phyloP scores from a whole-genome alignment of 768 basidiomycete genomes.

The Cytidiella melzeri region DNA sequence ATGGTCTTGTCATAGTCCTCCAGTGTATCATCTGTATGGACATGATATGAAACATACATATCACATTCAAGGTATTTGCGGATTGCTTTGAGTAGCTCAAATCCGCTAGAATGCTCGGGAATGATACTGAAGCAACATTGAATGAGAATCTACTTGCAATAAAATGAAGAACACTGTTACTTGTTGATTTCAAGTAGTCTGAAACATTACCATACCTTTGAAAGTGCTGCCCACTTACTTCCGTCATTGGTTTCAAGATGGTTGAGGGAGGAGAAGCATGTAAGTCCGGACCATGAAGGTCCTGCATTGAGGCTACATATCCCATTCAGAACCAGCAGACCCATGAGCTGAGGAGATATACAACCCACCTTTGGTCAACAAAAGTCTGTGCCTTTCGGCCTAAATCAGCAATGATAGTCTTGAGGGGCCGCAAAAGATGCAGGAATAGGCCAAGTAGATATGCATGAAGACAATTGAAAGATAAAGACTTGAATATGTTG shows the following conservation, averaged over 20 bases:
- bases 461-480: constrained; percentile 20
- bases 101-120: background rate
- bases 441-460: constrained; percentile 5
- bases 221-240: background rate
- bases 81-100: background rate
- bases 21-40: constrained; percentile 8
- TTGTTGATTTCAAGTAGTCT: background rate
- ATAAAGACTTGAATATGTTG: constrained; percentile 28
- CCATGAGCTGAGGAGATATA: background rate
- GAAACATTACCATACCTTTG: background rate
- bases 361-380: background rate
- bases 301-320: background rate
- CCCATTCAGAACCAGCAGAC: background rate
- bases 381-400: background rate
- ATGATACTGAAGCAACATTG: constrained; percentile 2
- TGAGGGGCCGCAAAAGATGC: constrained; percentile 1
- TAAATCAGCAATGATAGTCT: background rate
- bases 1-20: background rate
- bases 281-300: background rate
- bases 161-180: background rate
- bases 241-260: background rate
- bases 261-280: background rate
- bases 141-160: background rate
- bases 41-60: constrained; percentile 1
- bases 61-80: too few relatives aligned